phyloP scores from a whole-genome alignment of 2,329 filamentous ascomycete genomes.

The Neodidymelliopsis sp. region DNA sequence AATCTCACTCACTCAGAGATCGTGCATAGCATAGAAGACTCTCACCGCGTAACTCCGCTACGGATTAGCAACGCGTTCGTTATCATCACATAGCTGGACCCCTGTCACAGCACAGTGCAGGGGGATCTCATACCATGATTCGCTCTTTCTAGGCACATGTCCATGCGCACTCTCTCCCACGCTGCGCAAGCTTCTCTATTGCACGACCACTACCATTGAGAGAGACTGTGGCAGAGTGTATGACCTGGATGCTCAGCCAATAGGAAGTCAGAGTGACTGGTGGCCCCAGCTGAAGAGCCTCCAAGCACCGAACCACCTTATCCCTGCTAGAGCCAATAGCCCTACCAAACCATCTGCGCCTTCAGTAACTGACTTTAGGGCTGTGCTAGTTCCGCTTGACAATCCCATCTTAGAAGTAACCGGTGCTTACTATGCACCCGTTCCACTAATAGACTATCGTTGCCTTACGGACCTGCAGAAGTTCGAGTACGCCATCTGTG shows the following conservation, averaged over 20 bases:
- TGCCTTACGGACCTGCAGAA: conserved; percentile 47
- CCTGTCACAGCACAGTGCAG: conserved; percentile 8
- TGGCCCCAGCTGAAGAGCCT: conserved; percentile 43
- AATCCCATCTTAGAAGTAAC: conserved; percentile 39
- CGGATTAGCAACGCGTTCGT: conserved; percentile 17
- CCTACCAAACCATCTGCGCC: conserved; percentile 37
- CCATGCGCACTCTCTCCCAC: conserved; percentile 19
- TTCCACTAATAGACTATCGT: conserved; percentile 43
- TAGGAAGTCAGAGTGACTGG: conserved; percentile 25
- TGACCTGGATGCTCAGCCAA: conserved; percentile 31
- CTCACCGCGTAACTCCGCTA: conserved; percentile 27
- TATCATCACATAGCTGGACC: conserved; percentile 23
- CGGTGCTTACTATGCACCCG: conserved; percentile 46
- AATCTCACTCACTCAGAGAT: conserved; percentile 32
- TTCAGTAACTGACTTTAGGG: conserved; percentile 43
- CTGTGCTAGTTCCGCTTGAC: conserved; percentile 44
- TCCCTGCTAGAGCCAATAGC: conserved; percentile 37
- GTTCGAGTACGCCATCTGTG: conserved; percentile 36
- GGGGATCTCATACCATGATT: conserved; percentile 3
- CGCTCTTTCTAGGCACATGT: conserved; percentile 20
- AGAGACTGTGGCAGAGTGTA: conserved; percentile 29
- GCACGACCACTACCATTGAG: conserved; percentile 19
- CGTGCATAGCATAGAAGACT: conserved; percentile 23
- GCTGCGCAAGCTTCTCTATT: conserved; percentile 19
- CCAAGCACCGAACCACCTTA: conserved; percentile 38